Percentiles rank a stretch among this genome's conserved stretches.
phyloP scores from a whole-genome alignment of 2,329 filamentous ascomycete species.

The Phaeosphaeria sp. region DNA sequence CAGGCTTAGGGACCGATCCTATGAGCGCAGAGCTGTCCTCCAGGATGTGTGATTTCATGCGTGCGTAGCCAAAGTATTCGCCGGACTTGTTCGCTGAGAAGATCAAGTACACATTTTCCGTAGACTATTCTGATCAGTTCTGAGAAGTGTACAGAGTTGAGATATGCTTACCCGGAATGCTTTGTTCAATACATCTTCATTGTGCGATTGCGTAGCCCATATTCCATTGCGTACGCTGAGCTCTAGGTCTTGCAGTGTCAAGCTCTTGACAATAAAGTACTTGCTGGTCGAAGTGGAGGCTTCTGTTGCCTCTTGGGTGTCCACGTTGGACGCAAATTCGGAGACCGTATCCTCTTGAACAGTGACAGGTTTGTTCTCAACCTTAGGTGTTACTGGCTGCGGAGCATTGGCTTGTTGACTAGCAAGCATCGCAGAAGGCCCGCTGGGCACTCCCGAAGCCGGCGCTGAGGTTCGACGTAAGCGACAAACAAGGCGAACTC shows the following conservation, averaged over 20 bases:
- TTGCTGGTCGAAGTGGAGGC: slow-evolving; percentile 66
- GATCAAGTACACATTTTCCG: slow-evolving; percentile 86
- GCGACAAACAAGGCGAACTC: slow-evolving; percentile 84
- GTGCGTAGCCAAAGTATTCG: slow-evolving; percentile 94
- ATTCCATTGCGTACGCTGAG: slow-evolving; percentile 84
- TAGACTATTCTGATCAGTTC: slow-evolving; percentile 59
- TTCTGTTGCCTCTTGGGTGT: slow-evolving; percentile 12
- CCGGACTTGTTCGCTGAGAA: slow-evolving; percentile 98
- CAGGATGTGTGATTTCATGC: slow-evolving; percentile 85
- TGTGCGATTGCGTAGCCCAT: slow-evolving; percentile 95
- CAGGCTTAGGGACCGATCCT: slow-evolving; percentile 66
- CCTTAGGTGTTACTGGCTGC: slow-evolving; percentile 33
- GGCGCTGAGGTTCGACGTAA: slow-evolving; percentile 66
- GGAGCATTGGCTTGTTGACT: slow-evolving; percentile 29
- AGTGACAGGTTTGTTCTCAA: slow-evolving; percentile 16
- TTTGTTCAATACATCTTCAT: slow-evolving; percentile 81
- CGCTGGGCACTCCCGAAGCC: slow-evolving; percentile 59
- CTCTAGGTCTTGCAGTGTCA: slow-evolving; percentile 89
- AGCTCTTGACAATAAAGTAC: slow-evolving; percentile 91
- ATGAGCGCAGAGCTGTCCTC: slow-evolving; percentile 64
- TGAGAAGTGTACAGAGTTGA: too few relatives aligned
- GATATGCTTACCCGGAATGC: slow-evolving; percentile 74
- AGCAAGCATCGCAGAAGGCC: slow-evolving; percentile 57
- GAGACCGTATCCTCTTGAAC: slow-evolving; percentile 11
- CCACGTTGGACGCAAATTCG: slow-evolving; percentile 16